Evolutionary conservation across 2,329 filamentous ascomycete species (phyloP), one percentile per base, ranked within the genome.

Genomic region (Akanthomyces lecanii): DNA sequence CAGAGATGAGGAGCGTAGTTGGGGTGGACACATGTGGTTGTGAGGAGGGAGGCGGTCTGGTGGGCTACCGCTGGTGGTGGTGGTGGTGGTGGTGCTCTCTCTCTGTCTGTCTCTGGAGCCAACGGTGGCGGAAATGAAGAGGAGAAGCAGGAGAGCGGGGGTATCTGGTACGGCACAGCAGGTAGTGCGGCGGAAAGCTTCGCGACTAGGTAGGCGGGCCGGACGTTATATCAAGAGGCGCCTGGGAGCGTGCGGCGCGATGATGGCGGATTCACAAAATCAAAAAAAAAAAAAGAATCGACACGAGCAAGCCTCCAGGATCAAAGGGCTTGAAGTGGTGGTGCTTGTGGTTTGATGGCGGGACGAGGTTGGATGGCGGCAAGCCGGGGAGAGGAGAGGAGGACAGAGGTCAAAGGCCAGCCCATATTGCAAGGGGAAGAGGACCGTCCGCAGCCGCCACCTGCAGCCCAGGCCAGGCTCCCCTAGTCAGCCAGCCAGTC

Each of bases 51-150:
- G 57, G 57, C 47, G 57, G 57, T 52, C 47, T 52, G 57, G 30
- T 52, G 21, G n/a, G 57, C 36, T 25, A 16, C 36, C 30, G 52
- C 36, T 44, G 21, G 53, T 44, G 53, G 36, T 30, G 10, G 52
- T 54, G 52, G n/a, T 53, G 30, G 23, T 47, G 23, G 42, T 57
- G 42, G 42, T 47, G n/a, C 23, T 16, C 21, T 30, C 23, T 44
- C 21, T 45, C 21, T 30, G 18, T 40, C 33, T 25, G 33, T 40
- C 33, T 36, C 8, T 8, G 8, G 33, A 58, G 42, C 36, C 25
- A 58, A 58, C 55, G 25, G 55, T 53, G 48, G 47, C 48, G 57
- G 57, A 61, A 61, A 61, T 52, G 57, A 61, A 28, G 57, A 52
- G 25, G 55, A 47, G 42, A 57, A 44, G 42, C 45, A 38, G 48